A percentile compares a stretch with the other conserved stretches of the same genome.
Conservation (phyloP, 805 yeast species). For the Myxozyma melibiosi region DNA sequence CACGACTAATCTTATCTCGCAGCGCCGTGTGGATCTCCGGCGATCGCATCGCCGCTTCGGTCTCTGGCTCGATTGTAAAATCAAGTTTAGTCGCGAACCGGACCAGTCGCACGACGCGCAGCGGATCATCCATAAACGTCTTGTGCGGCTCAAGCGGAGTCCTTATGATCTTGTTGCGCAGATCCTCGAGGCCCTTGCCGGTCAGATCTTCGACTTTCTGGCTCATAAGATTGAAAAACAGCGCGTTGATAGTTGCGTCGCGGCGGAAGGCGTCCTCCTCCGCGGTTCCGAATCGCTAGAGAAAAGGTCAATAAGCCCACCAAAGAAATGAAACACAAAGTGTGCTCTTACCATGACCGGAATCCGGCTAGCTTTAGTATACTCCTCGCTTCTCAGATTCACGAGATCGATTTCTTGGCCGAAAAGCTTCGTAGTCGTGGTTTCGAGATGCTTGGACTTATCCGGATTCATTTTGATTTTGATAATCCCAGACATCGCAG, state of each 20-base stretch:
- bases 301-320: too few relatives aligned
- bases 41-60: constrained; percentile 60
- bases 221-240: constrained; percentile 79
- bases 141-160: constrained; percentile 85
- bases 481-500: constrained; percentile 25
- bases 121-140: constrained; percentile 92
- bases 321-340: neutral
- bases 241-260: constrained; percentile 93
- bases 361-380: constrained; percentile 81
- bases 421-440: constrained; percentile 86
- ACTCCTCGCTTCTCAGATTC: constrained; percentile 83
- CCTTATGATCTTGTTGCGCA: constrained; percentile 67
- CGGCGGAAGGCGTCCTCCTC: constrained; percentile 87
- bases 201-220: constrained; percentile 83
- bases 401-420: constrained; percentile 93
- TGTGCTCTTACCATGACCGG: constrained; percentile 50
- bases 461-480: constrained; percentile 68
- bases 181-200: constrained; percentile 69
- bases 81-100: constrained; percentile 82
- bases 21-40: constrained; percentile 60
- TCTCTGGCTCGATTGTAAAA: constrained; percentile 62
- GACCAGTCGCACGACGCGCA: constrained; percentile 80
- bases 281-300: constrained; percentile 83
- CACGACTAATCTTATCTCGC: constrained; percentile 77
- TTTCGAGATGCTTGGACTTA: constrained; percentile 93